Base-by-base conservation (phyloP, 116 monocot genomes). In the Cymodocea nodosa region DNA sequence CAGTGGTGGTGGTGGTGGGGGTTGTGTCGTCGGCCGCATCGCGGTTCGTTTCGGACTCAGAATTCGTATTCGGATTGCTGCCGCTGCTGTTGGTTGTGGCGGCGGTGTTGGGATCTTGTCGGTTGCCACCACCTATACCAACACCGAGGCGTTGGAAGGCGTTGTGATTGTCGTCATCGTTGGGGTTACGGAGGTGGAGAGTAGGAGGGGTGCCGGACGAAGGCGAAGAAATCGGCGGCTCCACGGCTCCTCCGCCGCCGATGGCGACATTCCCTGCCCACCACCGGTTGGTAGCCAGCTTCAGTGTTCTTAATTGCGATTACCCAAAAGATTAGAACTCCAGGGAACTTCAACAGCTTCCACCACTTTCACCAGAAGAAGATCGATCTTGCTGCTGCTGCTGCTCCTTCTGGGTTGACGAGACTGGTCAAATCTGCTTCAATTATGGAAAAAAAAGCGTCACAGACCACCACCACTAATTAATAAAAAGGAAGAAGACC, bases 271-370 rank as follows among this genome's bases (percentile, higher is more conserved):
- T 81, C 4, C 81, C 83, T 52, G 83, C 71, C 84, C 84, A 86
- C 90, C 90, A 90, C 69, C 84, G 69, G 75, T 81, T 66, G 62
- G 85, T 50, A 64, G 86, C 83, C 86, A 90, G 82, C 37, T 77
- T 61, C 16, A 12, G 9, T 17, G 6, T 54, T 54, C 54, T 19
- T 54, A n/a, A 20, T n/a, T 54, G 3, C 54, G 4, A 4, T 44
- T 10, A 7, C 44, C 44, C 44, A 44, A 44, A 44, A 44, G 1
- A 9, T 4, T 44, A 44, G 44, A 44, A 44, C 44, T 8, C 44
- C 8, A 0, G 44, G 30, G 30, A 30, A 3, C 30, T 44, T 44
- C 11, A 10, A 44, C 44, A 30, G 30, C 30, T 30, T 1, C 8
- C 44, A 9, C 44, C 44, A 44, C 44, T 6, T 44, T 1, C 44